Conservation (phyloP, 805 yeast genomes). For the Saturnispora gosingensis region DNA sequence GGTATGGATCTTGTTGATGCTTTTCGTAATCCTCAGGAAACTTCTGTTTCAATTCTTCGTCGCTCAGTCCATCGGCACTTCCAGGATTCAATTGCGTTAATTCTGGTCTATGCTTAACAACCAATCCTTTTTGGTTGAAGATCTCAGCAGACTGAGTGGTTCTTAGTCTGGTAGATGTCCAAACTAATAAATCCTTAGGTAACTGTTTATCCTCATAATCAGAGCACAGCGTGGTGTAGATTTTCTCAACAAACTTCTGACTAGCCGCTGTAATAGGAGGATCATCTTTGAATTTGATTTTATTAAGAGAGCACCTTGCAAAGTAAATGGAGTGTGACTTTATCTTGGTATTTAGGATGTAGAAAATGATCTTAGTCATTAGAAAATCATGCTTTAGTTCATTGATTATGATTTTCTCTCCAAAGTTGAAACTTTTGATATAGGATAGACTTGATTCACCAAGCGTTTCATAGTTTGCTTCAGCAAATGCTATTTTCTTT, state of each 20-base stretch:
- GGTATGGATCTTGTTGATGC: constrained; percentile 74
- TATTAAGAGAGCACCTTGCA: constrained; percentile 66
- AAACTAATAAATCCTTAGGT: constrained; percentile 50
- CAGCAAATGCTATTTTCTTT: constrained; percentile 57
- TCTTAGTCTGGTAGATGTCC: constrained; percentile 88
- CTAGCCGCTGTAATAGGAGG: constrained; percentile 79
- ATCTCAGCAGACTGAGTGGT: constrained; percentile 71
- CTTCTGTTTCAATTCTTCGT: constrained; percentile 45
- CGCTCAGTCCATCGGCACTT: constrained; percentile 60
- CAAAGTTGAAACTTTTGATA: constrained; percentile 84
- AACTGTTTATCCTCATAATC: constrained; percentile 22
- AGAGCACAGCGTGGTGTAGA: constrained; percentile 47
- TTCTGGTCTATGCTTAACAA: constrained; percentile 68
- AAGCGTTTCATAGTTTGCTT: constrained; percentile 68
- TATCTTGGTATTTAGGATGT: constrained; percentile 82
- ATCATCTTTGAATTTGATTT: constrained; percentile 59
- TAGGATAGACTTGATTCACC: constrained; percentile 51
- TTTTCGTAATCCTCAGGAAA: constrained; percentile 65
- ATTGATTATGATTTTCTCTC: constrained; percentile 72
- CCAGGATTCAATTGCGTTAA: constrained; percentile 88
- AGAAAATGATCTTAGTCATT: constrained; percentile 83
- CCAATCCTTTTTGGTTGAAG: constrained; percentile 54
- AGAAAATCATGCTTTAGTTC: constrained; percentile 81
- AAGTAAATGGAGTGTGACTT: constrained; percentile 87
- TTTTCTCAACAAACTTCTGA: constrained; percentile 48